These are phyloP conservation scores for Moesziomyces sp. DNA, from an alignment of 1,284 basidiomycete genomes.

Conservation along the genomic window DNA sequence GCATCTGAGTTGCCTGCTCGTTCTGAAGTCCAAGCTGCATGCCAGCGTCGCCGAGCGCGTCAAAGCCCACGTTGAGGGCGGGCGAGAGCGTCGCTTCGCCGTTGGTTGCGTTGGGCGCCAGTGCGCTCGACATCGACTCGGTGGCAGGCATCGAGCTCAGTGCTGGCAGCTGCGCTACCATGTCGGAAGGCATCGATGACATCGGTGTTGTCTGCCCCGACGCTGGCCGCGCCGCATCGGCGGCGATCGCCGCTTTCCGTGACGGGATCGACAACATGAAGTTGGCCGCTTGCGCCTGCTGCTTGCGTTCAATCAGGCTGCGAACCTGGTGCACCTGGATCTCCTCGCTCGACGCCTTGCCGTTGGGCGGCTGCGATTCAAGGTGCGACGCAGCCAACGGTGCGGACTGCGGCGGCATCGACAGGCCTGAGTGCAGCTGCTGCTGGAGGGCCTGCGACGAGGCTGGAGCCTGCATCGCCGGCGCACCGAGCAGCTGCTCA, in stretches of 20 bases:
- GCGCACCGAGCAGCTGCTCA: conserved; percentile 17
- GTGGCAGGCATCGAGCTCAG: conserved; percentile 37
- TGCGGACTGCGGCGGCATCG: conserved; percentile 26
- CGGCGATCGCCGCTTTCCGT: conserved; percentile 40
- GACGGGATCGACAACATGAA: conserved; percentile 57
- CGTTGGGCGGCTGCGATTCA: conserved; percentile 20
- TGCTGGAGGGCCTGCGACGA: conserved; percentile 44
- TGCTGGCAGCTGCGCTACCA: conserved; percentile 44
- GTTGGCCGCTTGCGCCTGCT: conserved; percentile 54
- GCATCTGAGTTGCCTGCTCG: conserved; percentile 8
- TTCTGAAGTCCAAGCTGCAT: conserved; percentile 19
- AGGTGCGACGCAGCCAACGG: conserved; percentile 36
- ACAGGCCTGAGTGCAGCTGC: conserved; percentile 24
- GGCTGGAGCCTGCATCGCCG: conserved; percentile 27
- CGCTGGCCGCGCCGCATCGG: conserved; percentile 27
- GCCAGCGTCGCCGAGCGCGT: conserved; percentile 24
- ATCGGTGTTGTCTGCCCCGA: conserved; percentile 55
- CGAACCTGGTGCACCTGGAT: conserved; percentile 47
- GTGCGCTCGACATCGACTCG: conserved; percentile 24
- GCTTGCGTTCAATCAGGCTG: conserved; percentile 55
- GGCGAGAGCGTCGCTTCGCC: conserved; percentile 32
- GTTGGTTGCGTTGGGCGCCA: conserved; percentile 20
- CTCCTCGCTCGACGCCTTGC: conserved; percentile 41
- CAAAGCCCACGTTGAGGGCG: conserved; percentile 28
- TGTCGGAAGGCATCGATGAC: conserved; percentile 55